Evolutionary conservation across 2,329 filamentous ascomycete genomes (phyloP).

Genomic region (Dothistroma septosporum): DNA sequence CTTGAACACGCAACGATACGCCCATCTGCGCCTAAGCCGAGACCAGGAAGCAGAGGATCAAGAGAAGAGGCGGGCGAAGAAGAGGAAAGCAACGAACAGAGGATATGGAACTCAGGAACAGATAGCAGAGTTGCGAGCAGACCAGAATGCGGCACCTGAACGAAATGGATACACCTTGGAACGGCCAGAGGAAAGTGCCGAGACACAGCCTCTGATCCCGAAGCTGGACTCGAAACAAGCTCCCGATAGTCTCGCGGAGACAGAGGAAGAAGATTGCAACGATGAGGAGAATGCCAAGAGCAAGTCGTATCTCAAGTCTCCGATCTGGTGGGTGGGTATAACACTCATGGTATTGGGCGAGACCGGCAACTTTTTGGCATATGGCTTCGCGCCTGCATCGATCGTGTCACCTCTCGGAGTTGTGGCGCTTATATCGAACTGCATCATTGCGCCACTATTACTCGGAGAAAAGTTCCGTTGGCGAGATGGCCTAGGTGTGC

Average conservation of each 20-base stretch:
- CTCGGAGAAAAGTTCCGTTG: slow-evolving; percentile 84
- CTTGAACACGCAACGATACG: slow-evolving; percentile 93
- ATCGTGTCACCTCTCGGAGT: slow-evolving; percentile 95
- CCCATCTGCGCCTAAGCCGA: slow-evolving; percentile 77
- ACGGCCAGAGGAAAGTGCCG: slow-evolving; percentile 39
- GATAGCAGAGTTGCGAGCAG: slow-evolving; percentile 33
- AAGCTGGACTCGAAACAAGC: slow-evolving; percentile 48
- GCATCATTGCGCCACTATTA: slow-evolving; percentile 89
- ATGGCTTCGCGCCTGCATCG: slow-evolving; percentile 94
- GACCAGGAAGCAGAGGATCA: slow-evolving; percentile 53
- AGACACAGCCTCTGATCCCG: slow-evolving; percentile 51
- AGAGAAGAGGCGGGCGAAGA: slow-evolving; percentile 32
- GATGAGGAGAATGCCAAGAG: slow-evolving; percentile 43
- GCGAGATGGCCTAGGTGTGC: slow-evolving; percentile 80
- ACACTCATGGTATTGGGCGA: slow-evolving; percentile 90
- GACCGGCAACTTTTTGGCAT: slow-evolving; percentile 92
- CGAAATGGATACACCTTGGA: slow-evolving; percentile 25
- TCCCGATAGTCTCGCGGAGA: slow-evolving; percentile 39
- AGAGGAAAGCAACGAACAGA: slow-evolving; percentile 39
- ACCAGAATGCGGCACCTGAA: slow-evolving; percentile 21
- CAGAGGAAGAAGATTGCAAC: slow-evolving; percentile 38
- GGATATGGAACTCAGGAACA: slow-evolving; percentile 46
- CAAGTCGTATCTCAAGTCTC: slow-evolving; percentile 78
- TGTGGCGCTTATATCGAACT: slow-evolving; percentile 95
- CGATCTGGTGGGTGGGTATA: slow-evolving; percentile 95